Evolutionary conservation across 2,329 filamentous ascomycete species (phyloP).

Genomic region (Fusarium armeniacum): DNA sequence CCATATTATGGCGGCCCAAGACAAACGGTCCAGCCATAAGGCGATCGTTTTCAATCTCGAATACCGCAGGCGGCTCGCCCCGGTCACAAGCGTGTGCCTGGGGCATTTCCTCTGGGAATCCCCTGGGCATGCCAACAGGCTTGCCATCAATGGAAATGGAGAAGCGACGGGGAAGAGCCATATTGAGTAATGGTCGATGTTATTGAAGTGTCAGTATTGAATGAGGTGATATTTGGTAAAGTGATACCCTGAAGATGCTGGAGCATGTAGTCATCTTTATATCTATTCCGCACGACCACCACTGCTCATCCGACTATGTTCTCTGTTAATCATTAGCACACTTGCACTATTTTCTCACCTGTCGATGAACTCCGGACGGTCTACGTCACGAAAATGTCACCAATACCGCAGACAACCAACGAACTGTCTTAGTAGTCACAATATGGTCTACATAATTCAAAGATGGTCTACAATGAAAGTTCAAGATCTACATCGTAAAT

Average conservation of each 20-base stretch:
- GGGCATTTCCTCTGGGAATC: fast-evolving
- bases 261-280: background rate
- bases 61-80: background rate
- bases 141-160: background rate
- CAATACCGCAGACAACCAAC: background rate
- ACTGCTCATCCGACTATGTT: background rate
- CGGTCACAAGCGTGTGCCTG: no score
- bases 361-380: background rate
- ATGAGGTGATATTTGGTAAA: background rate
- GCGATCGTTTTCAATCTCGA: background rate
- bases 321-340: background rate
- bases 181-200: background rate
- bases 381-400: background rate
- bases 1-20: slow-evolving; percentile 1
- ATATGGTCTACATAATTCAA: background rate
- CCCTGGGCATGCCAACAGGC: background rate
- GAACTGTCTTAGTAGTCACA: background rate
- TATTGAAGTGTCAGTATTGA: background rate
- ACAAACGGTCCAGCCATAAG: background rate
- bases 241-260: fast-evolving
- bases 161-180: background rate
- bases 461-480: no score
- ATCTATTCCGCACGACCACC: no score
- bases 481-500: background rate
- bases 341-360: fast-evolving